Percentiles rank a stretch among this genome's conserved stretches.
phyloP scores from a whole-genome alignment of 2,329 filamentous ascomycete species.

The Phialophora chinensis region DNA sequence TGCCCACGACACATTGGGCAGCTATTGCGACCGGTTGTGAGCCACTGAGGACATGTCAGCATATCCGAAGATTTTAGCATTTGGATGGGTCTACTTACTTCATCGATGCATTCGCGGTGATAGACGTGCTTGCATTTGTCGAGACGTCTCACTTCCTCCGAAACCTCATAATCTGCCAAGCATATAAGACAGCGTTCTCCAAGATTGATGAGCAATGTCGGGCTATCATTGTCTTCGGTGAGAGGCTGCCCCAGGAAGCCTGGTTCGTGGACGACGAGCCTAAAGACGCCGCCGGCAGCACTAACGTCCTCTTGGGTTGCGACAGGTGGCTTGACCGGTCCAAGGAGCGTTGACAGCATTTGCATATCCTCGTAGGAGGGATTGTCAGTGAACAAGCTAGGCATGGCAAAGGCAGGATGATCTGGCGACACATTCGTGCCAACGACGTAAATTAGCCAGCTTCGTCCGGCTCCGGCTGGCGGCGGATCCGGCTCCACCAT shows the following conservation, averaged over 20 bases:
- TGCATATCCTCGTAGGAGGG: constrained; percentile 77
- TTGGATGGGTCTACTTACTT: constrained; percentile 55
- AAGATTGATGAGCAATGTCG: constrained; percentile 45
- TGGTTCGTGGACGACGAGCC: constrained; percentile 53
- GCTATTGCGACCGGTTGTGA: constrained; percentile 70
- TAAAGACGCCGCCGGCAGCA: constrained; percentile 66
- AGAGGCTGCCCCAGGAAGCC: constrained; percentile 56
- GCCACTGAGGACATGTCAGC: constrained; percentile 60
- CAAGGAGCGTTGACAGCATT: constrained; percentile 68
- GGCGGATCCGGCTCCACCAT: constrained; percentile 65
- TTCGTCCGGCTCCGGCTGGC: constrained; percentile 60
- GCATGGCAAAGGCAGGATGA: constrained; percentile 72
- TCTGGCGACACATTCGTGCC: constrained; percentile 73
- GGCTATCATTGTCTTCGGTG: constrained; percentile 44
- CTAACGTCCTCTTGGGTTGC: constrained; percentile 69
- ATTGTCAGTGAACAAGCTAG: constrained; percentile 71
- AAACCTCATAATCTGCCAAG: constrained; percentile 67
- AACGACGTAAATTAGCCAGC: constrained; percentile 75
- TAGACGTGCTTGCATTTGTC: constrained; percentile 70
- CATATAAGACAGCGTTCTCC: constrained; percentile 70
- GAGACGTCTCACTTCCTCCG: constrained; percentile 66
- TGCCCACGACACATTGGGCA: constrained; percentile 67
- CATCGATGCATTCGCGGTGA: constrained; percentile 72
- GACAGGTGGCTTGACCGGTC: constrained; percentile 71
- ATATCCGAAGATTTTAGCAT: constrained; percentile 8